Evolutionary conservation across 306 rosid genomes (phyloP), one percentile per base, ranked within the genome.

Genomic region (Begonia peltatifolia): DNA sequence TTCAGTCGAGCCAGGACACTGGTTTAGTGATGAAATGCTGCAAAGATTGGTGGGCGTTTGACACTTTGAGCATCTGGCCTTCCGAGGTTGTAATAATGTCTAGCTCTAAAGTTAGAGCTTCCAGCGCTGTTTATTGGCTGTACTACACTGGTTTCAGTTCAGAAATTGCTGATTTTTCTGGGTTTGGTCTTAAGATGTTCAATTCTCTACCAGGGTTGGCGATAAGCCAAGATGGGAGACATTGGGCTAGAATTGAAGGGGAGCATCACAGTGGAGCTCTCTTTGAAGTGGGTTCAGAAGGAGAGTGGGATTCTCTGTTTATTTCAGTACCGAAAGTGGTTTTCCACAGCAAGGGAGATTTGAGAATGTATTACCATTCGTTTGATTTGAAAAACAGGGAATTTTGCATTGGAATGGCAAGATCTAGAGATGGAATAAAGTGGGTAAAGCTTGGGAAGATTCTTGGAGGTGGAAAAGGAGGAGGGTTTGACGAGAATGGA

Each of bases 181-280:
- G 22, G 17, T 12, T 50, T 50, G 11, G 11, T 13, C 56, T 65
- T 56, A 65, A 63, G 52, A 61, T 72, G 56, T 69, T 62, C 35
- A 82, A 75, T 76, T 82, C 82, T 11, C 52, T 87, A 60, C 88
- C 86, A 14, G 93, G 93, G 49, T 77, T 87, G 65, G 88, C 93
- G 51, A 75, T 79, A 9, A 86, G 95, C 64, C 88, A 79, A 69
- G 95, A 82, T 63, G 88, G 95, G 57, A 75, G 86, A 68, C 72
- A 86, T 53, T 86, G 88, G 95, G 93, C 93, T 62, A 82, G 93
- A 70, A 77, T 86, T 67, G 95, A 83, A 71, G 89, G 89, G 11
- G 87, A 80, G 56, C 94, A 87, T 68, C 89, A 80, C 22, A 83
- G 82, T 68, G 96, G 94, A 35, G 89, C 94, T 54, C 57, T 87